Percentiles rank a stretch among this genome's conserved stretches.
phyloP scores from a whole-genome alignment of 176 grass and related monocot species.

The Carex pumila region DNA sequence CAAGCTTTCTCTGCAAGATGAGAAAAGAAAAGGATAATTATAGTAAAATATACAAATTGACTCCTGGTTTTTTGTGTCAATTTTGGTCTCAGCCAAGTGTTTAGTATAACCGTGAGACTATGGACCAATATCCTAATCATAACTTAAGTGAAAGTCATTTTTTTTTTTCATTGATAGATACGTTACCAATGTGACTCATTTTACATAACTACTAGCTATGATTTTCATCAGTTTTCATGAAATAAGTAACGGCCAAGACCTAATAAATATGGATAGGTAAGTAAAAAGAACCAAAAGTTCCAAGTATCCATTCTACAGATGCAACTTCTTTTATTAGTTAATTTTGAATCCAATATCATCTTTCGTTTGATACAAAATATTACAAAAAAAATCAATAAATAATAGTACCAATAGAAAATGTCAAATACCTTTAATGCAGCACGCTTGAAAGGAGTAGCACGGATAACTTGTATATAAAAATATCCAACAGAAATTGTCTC shows the following conservation, averaged over 20 bases:
- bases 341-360: no score
- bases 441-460: constrained; percentile 75
- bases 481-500: constrained; percentile 63
- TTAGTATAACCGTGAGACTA: no score
- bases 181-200: not conserved
- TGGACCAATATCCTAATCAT: no score
- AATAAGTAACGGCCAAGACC: not conserved
- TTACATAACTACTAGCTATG: not conserved
- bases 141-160: not conserved
- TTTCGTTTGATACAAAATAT: not conserved
- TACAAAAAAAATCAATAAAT: not conserved
- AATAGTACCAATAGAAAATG: not conserved
- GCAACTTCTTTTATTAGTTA: not conserved
- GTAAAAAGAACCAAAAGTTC: no score
- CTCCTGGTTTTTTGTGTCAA: not conserved
- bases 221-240: not conserved
- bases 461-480: constrained; percentile 72
- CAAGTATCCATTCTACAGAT: not conserved
- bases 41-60: not conserved
- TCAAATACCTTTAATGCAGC: constrained; percentile 83
- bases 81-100: not conserved
- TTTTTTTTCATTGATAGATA: not conserved
- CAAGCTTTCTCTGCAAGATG: not conserved
- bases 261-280: not conserved
- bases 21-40: not conserved